phyloP scores from a whole-genome alignment of 164 flowering plant species.

The Buxus sempervirens region DNA sequence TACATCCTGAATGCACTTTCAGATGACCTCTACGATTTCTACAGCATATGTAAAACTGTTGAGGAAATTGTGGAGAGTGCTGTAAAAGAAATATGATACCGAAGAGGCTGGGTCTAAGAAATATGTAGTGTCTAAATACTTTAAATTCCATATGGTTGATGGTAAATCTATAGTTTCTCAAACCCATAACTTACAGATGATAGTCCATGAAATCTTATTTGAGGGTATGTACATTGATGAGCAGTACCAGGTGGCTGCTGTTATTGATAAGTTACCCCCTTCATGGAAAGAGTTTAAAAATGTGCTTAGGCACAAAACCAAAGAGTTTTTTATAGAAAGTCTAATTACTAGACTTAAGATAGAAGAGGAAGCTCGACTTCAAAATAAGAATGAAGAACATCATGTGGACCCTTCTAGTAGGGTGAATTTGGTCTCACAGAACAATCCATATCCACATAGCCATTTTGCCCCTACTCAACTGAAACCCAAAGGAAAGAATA shows the following conservation, averaged over 20 bases:
- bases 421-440: no score
- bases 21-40: conserved; percentile 10
- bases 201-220: background rate
- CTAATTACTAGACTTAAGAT: conserved; percentile 2
- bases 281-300: conserved; percentile 17
- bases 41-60: no score
- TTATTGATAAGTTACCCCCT: conserved; percentile 15
- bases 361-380: conserved; percentile 11
- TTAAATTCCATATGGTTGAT: conserved; percentile 13
- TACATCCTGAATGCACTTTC: conserved; percentile 5
- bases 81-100: conserved; percentile 13
- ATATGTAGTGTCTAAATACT: conserved; percentile 6
- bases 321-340: conserved; percentile 4
- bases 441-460: no score
- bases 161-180: conserved; percentile 6
- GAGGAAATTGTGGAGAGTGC: background rate
- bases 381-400: conserved; percentile 3
- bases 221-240: background rate
- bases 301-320: conserved; percentile 2
- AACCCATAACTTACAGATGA: conserved; percentile 1
- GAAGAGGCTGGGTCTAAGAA: conserved; percentile 16
- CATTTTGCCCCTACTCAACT: no score
- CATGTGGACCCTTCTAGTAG: no score
- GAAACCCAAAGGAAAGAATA: no score
- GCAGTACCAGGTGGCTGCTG: background rate